Base-by-base conservation (phyloP, 768 basidiomycete species). In the Collybiopsis confluens region DNA sequence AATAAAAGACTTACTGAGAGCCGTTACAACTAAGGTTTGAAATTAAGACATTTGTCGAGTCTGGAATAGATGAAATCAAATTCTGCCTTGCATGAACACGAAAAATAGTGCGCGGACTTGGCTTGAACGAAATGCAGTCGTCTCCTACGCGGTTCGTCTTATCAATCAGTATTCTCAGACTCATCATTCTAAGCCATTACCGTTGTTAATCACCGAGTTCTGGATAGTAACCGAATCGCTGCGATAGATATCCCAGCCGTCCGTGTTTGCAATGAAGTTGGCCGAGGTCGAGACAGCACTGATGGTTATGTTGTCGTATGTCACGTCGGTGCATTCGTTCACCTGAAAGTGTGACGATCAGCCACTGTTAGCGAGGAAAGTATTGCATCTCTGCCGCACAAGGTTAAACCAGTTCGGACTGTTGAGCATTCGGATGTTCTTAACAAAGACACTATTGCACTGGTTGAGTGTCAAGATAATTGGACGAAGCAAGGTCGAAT, bases 231-330 rank as follows among this genome's bases (percentile, higher is more conserved):
- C 74, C 50, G 64, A 69, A 58, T 81, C 75, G 58, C 78, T 79
- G 28, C 81, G 75, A 62, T 83, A 84, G 35, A 81, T 76, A 59
- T 85, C 78, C 82, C 82, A 83, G 4, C 83, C 84, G 59, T 85
- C 83, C 5, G 80, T 81, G 57, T 83, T 82, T 23, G 68, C 63
- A 1, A 78, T 71, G 0, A 51, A 56, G 54, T 77, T 65, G 8
- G 65, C 69, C 5, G 76, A 77, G 13, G 71, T 78, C 3, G 80
- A 79, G 2, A 63, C 65, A 3, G 79, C 72, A 41, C 66, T 68
- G 50, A 83, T 73, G 8, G 70, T 76, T 28, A 82, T 70, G 47
- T 76, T 73, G 56, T 71, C 70, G 58, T 70, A 81, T 1, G 71
- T 63, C 18, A 82, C 68, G 53, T 76, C 68, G 46, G 73, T 57